Evolutionary conservation across 768 basidiomycete genomes (phyloP), one percentile per base, ranked within the genome.

Genomic region (Lactifluus echinatus): DNA sequence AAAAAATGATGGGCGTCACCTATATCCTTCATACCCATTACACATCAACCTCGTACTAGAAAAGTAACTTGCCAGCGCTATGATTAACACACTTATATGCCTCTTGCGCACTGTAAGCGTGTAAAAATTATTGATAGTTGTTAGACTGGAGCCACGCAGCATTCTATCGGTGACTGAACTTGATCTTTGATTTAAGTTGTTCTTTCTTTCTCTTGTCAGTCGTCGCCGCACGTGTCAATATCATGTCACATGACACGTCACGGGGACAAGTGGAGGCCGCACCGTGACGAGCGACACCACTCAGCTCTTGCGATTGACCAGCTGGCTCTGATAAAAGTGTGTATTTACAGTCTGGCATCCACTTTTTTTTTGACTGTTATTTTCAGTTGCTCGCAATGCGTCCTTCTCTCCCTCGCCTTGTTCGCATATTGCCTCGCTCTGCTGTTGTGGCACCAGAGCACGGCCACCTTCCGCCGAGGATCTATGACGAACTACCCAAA

Each of bases 351-450:
- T 11, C 10, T 10, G 10, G 31, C 26, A 33, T 10, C 19, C 10
- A 14, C 8, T 6, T 11, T 33, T 12, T 7, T 4, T 4, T 46
- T 31, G n/a, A 58, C 46, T 12, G 21, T n/a, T 14, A 26, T 34
- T 23, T 31, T 1, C 19, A 47, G 50, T 43, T 31, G 5, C 46
- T 28, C 26, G 8, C 11, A 42, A 74, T 74, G 73, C 72, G 64
- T 26, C 65, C 68, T 8, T 67, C 72, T 19, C 47, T 69, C 24
- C 63, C 62, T 1, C 66, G 69, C 26, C 66, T 73, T 15, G 67
- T 73, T 46, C 75, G 75, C 10, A 63, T 79, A 39, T 55, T 79
- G 12, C 71, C 74, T 34, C 74, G 71, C 44, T 67, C 44, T 44
- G 64, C 54, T 34, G 49, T 72, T 49, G 68, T 51, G 64, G 68